phyloP scores from a whole-genome alignment of 768 basidiomycete genomes.

The Guyanaporus albipodus region DNA sequence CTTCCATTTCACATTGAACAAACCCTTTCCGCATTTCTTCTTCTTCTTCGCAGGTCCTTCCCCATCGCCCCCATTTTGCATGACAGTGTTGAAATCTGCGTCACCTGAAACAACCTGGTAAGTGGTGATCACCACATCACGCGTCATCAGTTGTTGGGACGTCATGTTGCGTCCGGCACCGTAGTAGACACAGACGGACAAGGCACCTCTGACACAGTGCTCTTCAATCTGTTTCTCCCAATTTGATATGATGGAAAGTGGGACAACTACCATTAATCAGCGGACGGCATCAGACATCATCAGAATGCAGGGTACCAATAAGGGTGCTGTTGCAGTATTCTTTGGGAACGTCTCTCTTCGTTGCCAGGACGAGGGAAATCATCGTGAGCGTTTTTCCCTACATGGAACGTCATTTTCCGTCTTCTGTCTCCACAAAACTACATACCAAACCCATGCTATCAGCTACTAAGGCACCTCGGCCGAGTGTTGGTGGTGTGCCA shows the following conservation, averaged over 20 bases:
- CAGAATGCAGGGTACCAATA: constrained; percentile 50
- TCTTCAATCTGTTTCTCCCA: constrained; percentile 85
- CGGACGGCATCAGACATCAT: not conserved
- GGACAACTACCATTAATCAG: constrained; percentile 50
- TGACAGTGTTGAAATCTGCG: constrained; percentile 25
- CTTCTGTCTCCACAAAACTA: not conserved
- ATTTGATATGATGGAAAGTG: constrained; percentile 81
- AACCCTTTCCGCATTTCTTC: constrained; percentile 51
- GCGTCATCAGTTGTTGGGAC: constrained; percentile 55
- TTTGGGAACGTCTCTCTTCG: constrained; percentile 56
- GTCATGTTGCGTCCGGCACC: constrained; percentile 59
- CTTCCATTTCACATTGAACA: constrained; percentile 83
- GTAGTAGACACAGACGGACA: constrained; percentile 67
- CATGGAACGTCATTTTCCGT: constrained; percentile 3
- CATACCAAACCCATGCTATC: constrained; percentile 81
- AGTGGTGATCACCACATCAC: constrained; percentile 81
- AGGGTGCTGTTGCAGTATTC: constrained; percentile 68
- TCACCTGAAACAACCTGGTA: constrained; percentile 71
- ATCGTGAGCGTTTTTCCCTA: constrained; percentile 92
- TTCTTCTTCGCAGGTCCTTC: constrained; percentile 44
- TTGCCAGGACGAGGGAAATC: constrained; percentile 75
- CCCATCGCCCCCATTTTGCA: constrained; percentile 10
- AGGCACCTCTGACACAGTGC: constrained; percentile 52
- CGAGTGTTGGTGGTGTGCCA: constrained; percentile 52
- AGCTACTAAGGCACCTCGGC: constrained; percentile 82